Evolutionary conservation across 169 alveolate species (phyloP), one percentile per base, ranked within the genome.

Genomic region (Fabrea salina): DNA sequence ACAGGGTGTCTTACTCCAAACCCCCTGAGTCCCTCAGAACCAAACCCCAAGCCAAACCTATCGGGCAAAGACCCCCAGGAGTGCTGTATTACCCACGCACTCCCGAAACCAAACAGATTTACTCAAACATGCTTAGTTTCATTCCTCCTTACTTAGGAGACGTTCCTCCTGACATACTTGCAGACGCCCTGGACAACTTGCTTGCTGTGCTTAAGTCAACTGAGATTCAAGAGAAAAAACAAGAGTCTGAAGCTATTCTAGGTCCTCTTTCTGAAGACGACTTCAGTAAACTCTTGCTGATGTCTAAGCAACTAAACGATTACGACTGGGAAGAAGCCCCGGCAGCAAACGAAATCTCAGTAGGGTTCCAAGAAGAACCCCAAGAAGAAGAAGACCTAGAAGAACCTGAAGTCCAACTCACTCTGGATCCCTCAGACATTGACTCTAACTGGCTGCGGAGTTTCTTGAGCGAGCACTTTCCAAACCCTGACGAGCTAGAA

Each of bases 161-260:
- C 30, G n/a, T 8, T 1, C 57, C 78, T 43, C 37, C 40, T 40
- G 93, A 86, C 35, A 82, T 74, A 25, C 57, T 88, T 3, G 82
- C 56, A 47, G 85, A 82, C 19, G 91, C 89, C 1, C 78, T 88
- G 16, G 94, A 91, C 59, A 90, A 91, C 43, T 83, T 91, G 3
- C 56, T 91, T 1, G 93, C 92, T 1, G 57, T 79, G 27, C 47
- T 86, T 39, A 86, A 91, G 75, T 57, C 80, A 30, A 91, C 86
- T 16, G 40, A 77, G 22, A 57, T 80, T 56, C 27, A 70, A 27
- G 91, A 83, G 30, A 84, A 85, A 50, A 83, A 82, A 61, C 35
- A 16, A 7, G 91, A 84, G 37, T 86, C 86, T 39, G 92, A 89
- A 56, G 76, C 75, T n/a, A 72, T 86, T 27, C 27, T 86, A 30